Percentiles rank a stretch among this genome's conserved stretches.
These are phyloP conservation scores for Polygonum maritimum DNA, from an alignment of 148 eudicot genomes.

Conservation along the genomic window DNA sequence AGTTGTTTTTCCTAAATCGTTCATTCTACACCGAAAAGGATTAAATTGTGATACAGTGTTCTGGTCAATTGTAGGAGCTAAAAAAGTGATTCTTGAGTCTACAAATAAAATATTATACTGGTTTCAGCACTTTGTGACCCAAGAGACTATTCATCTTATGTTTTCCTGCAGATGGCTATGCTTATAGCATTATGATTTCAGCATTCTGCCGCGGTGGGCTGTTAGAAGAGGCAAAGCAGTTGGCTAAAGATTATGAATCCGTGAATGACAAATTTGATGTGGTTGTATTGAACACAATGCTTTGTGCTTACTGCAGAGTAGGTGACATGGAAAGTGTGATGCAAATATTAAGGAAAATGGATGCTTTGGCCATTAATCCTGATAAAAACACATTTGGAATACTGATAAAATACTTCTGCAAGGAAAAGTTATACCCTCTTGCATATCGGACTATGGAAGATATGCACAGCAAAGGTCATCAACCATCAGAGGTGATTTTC, in stretches of 20 bases:
- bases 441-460: constrained; percentile 77
- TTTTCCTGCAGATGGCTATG: constrained; percentile 59
- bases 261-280: constrained; percentile 53
- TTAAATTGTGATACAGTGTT: not conserved
- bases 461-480: constrained; percentile 75
- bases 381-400: constrained; percentile 69
- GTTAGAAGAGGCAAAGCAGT: constrained; percentile 64
- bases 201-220: constrained; percentile 59
- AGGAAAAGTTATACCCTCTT: constrained; percentile 68
- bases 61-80: not conserved
- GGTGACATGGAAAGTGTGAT: constrained; percentile 86
- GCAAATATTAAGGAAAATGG: constrained; percentile 82
- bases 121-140: not conserved
- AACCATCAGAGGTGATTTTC: constrained; percentile 53
- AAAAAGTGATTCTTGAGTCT: constrained; percentile 2
- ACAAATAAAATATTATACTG: not conserved
- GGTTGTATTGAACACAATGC: constrained; percentile 71
- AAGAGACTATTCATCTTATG: not conserved
- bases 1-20: not conserved
- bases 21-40: not conserved
- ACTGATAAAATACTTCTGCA: constrained; percentile 69
- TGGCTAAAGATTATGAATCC: constrained; percentile 62
- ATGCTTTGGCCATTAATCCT: constrained; percentile 64
- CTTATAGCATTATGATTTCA: constrained; percentile 82
- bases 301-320: constrained; percentile 83